Evolutionary conservation across 1,284 basidiomycete genomes (phyloP), one percentile per base, ranked within the genome.

Genomic region (Rhodotorula sp.): DNA sequence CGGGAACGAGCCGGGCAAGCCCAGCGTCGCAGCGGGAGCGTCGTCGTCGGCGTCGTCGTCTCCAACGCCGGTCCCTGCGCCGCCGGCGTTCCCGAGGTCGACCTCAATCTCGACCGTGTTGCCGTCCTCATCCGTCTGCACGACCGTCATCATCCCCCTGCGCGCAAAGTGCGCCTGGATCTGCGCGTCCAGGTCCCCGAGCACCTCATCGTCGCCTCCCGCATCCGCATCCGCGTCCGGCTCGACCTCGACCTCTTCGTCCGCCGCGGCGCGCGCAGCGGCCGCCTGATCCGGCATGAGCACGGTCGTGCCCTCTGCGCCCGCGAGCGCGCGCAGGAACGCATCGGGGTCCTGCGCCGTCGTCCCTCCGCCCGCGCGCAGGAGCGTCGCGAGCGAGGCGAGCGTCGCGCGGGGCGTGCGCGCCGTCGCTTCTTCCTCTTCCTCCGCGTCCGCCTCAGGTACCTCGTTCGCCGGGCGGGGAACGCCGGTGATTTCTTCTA

Each of bases 331-430:
- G 17, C 27, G 16, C 17, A 54, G 16, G 4, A 54, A 25, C 17
- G 25, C 53, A 16, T 34, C 25, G 7, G 53, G 27, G 7, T 54
- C 27, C 34, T 34, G 34, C 34, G 25, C 12, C 17, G 16, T 7
- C 25, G 25, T 7, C 7, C 53, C 52, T 14, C 52, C 27, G 53
- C 53, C 53, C 8, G 52, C 64, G 13, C 56, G 56, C 10, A 57
- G 77, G 78, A 48, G 79, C 70, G 23, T 74, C 64, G 42, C 73
- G 76, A 63, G 80, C 80, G 8, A 19, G 13, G 25, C 21, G 69
- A 62, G 27, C 27, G 57, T 49, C 50, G 41, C 66, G 4, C 78
- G 71, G 25, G 82, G 82, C 12, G 85, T 63, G 17, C 41, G 50
- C 23, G 44, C 25, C 21, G 17, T 34, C 34, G 55, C 57, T 23